Conservation (phyloP, 441 rosid species). For the Pelargonium fulgidum region DNA sequence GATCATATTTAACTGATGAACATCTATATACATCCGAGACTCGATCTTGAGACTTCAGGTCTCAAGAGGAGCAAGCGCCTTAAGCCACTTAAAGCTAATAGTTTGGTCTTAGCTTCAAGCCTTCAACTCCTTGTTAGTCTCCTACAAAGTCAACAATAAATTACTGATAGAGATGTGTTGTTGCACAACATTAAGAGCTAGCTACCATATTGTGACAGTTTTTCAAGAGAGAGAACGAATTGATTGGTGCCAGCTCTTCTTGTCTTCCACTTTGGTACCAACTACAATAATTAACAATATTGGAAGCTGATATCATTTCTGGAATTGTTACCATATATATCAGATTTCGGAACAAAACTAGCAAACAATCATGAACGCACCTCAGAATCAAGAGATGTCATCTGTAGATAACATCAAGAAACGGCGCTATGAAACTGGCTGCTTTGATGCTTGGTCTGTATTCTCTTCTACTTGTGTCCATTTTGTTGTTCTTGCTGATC, state of each 20-base stretch:
- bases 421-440: conserved; percentile 43
- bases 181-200: neutral
- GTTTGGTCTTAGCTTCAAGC: too few relatives aligned
- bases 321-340: too few relatives aligned
- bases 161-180: neutral
- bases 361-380: conserved; percentile 33
- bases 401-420: conserved; percentile 33
- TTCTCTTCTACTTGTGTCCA: neutral
- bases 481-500: neutral
- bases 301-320: neutral
- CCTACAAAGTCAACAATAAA: neutral
- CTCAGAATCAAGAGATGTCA: conserved; percentile 33
- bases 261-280: neutral
- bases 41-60: too few relatives aligned
- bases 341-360: neutral
- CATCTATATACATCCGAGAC: too few relatives aligned
- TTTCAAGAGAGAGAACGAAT: neutral
- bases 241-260: neutral
- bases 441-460: conserved; percentile 38
- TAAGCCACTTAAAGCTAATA: too few relatives aligned
- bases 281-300: conserved; percentile 6
- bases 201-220: conserved; percentile 7
- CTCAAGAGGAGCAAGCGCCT: too few relatives aligned
- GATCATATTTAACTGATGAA: too few relatives aligned
- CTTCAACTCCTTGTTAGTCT: too few relatives aligned